A percentile compares a stretch with the other conserved stretches of the same genome.
Conservation (phyloP, 495 filamentous ascomycete species). For the Neurospora sp. region DNA sequence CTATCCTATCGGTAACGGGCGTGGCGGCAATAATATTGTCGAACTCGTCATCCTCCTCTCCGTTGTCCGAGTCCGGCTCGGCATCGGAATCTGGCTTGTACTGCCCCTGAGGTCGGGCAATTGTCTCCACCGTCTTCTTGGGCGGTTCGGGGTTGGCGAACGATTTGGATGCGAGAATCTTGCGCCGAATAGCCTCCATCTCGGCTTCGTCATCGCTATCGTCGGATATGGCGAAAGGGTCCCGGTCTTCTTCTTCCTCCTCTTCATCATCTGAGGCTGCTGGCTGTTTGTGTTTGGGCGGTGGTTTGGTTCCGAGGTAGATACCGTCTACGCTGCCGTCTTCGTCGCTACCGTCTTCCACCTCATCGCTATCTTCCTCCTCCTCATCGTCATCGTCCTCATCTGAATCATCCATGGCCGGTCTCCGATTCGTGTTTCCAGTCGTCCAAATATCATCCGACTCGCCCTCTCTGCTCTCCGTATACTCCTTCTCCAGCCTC, state of each 20-base stretch:
- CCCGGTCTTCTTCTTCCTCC: slow-evolving; percentile 33
- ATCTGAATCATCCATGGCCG: slow-evolving; percentile 40
- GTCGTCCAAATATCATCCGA: slow-evolving; percentile 68
- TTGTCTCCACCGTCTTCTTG: slow-evolving; percentile 47
- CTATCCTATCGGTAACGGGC: slow-evolving; percentile 72
- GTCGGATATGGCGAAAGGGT: slow-evolving; percentile 65
- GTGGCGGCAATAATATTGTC: slow-evolving; percentile 88
- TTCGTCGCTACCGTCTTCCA: slow-evolving; percentile 17
- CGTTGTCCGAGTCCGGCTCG: slow-evolving; percentile 63
- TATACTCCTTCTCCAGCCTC: slow-evolving; percentile 82
- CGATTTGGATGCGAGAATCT: slow-evolving; percentile 75
- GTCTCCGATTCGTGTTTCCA: slow-evolving; percentile 71
- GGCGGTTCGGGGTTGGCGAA: slow-evolving; percentile 55
- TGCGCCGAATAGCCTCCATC: slow-evolving; percentile 81
- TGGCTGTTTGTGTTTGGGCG: slow-evolving; percentile 16
- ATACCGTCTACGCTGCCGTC: slow-evolving; percentile 38
- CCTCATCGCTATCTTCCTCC: slow-evolving; percentile 30
- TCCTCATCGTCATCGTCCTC: slow-evolving; percentile 43
- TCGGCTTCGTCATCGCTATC: slow-evolving; percentile 73
- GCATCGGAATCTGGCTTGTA: slow-evolving; percentile 56
- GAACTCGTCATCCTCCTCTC: slow-evolving; percentile 54
- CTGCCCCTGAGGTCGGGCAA: slow-evolving; percentile 40
- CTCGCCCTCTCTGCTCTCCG: slow-evolving; percentile 60
- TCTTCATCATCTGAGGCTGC: background rate
- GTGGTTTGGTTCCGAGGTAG: slow-evolving; percentile 45